These are phyloP conservation scores for Viola pubescens DNA, from an alignment of 441 rosid species.

Conservation along the genomic window DNA sequence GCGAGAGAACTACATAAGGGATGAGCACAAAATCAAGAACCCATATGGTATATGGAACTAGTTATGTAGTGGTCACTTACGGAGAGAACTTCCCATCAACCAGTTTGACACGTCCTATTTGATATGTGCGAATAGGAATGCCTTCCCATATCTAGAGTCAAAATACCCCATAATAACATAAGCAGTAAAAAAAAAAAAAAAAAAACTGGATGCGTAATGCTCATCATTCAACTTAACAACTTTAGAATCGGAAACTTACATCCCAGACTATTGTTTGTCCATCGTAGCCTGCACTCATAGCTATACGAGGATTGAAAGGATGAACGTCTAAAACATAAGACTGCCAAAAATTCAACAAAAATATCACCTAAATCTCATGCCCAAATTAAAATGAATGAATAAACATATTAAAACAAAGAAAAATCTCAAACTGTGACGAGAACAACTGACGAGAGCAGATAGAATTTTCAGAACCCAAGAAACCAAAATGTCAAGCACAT, in stretches of 20 bases:
- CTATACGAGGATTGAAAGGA: constrained; percentile 96
- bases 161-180: constrained; percentile 18
- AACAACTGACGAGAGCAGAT: constrained; percentile 1
- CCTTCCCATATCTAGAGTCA: constrained; percentile 95
- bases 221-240: constrained; percentile 5
- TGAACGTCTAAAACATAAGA: constrained; percentile 99
- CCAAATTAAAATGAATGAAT: too few relatives aligned
- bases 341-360: constrained; percentile 36
- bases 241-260: constrained; percentile 51
- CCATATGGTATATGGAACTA: not conserved
- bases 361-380: not conserved
- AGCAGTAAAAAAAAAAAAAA: constrained; percentile 17
- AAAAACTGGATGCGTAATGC: constrained; percentile 13
- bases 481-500: too few relatives aligned
- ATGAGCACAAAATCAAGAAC: constrained; percentile 10
- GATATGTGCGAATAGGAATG: constrained; percentile 69
- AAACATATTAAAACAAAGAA: not conserved
- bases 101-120: constrained; percentile 80
- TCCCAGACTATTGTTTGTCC: constrained; percentile 97
- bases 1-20: not conserved
- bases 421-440: not conserved
- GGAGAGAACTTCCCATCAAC: constrained; percentile 99
- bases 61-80: constrained; percentile 42
- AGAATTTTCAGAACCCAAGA: not conserved
- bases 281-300: constrained; percentile 99